Evolutionary conservation across 1,284 basidiomycete species (phyloP).

Genomic region (Sphagnurus paluster): DNA sequence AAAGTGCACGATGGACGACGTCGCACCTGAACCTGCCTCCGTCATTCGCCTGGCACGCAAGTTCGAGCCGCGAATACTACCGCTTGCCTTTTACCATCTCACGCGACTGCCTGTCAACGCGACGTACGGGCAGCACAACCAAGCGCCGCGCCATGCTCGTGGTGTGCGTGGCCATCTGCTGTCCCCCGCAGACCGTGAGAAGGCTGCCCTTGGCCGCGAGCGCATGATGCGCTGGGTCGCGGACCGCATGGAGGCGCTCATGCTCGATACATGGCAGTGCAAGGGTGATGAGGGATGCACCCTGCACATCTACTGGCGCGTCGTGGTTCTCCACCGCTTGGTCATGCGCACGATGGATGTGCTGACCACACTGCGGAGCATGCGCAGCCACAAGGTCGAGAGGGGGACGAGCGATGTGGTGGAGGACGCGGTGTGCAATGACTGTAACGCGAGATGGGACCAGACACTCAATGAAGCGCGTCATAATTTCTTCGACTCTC

Average conservation of each 20-base stretch:
- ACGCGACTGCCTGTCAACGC: conserved; percentile 22
- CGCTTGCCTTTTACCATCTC: conserved; percentile 23
- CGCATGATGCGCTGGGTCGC: conserved; percentile 22
- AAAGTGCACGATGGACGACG: conserved; percentile 21
- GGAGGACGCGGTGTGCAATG: conserved; percentile 22
- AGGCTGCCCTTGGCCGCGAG: conserved; percentile 22
- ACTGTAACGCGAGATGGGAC: conserved; percentile 25
- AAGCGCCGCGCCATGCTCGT: conserved; percentile 18
- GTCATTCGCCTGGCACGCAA: conserved; percentile 25
- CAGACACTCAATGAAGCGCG: conserved; percentile 21
- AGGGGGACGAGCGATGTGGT: conserved; percentile 21
- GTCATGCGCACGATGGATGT: conserved; percentile 24
- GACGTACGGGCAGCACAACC: conserved; percentile 19
- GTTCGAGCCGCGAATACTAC: conserved; percentile 21
- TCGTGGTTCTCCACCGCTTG: conserved; percentile 23
- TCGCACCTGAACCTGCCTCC: conserved; percentile 24
- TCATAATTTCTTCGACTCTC: conserved; percentile 22
- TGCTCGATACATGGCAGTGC: conserved; percentile 24
- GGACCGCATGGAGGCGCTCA: conserved; percentile 20
- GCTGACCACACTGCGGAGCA: conserved; percentile 20
- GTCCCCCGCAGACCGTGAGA: conserved; percentile 21
- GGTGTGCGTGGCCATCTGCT: conserved; percentile 20
- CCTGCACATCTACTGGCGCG: conserved; percentile 22
- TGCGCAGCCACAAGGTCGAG: conserved; percentile 24
- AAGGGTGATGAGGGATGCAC: conserved; percentile 19